Evolutionary conservation across 2,329 filamentous ascomycete species (phyloP).

Genomic region (Claviceps fusiformis): DNA sequence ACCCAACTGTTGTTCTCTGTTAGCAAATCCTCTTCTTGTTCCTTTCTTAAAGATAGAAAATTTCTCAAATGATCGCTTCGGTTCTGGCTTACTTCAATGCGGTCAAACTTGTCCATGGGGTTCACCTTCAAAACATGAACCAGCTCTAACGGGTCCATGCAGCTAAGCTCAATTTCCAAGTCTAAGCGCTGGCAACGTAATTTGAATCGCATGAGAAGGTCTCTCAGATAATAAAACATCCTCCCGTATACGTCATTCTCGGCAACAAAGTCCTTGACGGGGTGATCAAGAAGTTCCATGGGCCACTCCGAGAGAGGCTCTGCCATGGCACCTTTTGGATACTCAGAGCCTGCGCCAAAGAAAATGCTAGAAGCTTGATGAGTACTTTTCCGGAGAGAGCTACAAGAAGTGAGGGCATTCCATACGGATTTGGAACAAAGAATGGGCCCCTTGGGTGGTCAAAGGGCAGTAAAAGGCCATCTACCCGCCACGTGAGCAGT

Average conservation of each 20-base stretch:
- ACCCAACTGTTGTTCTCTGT: constrained; percentile 8
- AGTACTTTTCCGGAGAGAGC: neutral
- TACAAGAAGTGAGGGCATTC: no score
- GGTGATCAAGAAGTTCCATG: constrained; percentile 12
- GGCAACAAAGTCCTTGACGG: constrained; percentile 3
- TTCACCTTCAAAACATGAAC: neutral
- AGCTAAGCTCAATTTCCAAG: neutral
- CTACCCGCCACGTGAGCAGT: constrained; percentile 9
- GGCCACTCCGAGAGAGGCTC: constrained; percentile 18
- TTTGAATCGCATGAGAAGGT: constrained; percentile 12
- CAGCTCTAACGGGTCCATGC: neutral
- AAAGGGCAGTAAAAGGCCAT: constrained; percentile 14
- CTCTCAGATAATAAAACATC: constrained; percentile 15
- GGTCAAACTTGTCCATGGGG: constrained; percentile 5
- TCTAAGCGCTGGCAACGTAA: neutral
- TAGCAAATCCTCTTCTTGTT: neutral
- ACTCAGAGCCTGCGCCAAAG: neutral
- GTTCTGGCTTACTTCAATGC: constrained; percentile 7
- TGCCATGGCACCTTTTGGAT: constrained; percentile 4
- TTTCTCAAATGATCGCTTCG: no score
- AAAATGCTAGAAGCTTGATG: neutral
- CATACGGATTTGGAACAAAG: constrained; percentile 12
- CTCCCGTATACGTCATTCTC: constrained; percentile 16
- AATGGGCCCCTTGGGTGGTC: constrained; percentile 10
- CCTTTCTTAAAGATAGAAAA: neutral